Conservation (phyloP, 768 basidiomycete genomes). For the Tricholoma terreum region DNA sequence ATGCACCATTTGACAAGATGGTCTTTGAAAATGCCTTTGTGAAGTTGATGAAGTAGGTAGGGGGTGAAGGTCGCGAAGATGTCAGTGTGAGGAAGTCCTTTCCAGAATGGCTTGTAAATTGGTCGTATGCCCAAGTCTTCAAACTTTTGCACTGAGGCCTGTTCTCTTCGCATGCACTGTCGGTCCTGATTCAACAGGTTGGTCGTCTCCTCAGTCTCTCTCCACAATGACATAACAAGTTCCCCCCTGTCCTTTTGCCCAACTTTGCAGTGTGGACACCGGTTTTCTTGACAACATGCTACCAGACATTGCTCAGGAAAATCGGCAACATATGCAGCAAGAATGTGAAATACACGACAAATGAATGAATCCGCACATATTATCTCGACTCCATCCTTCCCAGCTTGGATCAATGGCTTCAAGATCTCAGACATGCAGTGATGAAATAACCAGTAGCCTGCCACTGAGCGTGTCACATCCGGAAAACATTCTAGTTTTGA, state of each 20-base stretch:
- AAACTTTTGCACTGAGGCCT: background rate
- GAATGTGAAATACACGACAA: constrained; percentile 26
- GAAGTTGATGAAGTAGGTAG: background rate
- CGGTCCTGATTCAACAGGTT: background rate
- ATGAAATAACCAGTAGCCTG: constrained; percentile 31
- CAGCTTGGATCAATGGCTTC: constrained; percentile 25
- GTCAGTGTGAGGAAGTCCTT: background rate
- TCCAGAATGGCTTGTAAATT: background rate
- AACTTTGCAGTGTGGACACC: constrained; percentile 27
- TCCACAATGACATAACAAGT: background rate
- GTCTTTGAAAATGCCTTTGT: background rate
- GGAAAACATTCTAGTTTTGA: constrained; percentile 28
- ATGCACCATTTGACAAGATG: background rate
- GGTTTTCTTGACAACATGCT: constrained; percentile 17
- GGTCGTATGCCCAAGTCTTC: background rate
- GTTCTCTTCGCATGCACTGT: no score
- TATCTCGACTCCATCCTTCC: constrained; percentile 26
- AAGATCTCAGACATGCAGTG: constrained; percentile 28
- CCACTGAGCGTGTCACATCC: constrained; percentile 8
- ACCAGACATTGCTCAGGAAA: constrained; percentile 37
- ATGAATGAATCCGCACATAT: constrained; percentile 30
- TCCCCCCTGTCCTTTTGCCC: constrained; percentile 13
- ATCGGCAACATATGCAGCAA: no score
- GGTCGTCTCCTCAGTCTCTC: background rate
- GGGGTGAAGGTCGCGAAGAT: background rate